Evolutionary conservation across 441 rosid species (phyloP).

Genomic region (Eruca vesicaria): DNA sequence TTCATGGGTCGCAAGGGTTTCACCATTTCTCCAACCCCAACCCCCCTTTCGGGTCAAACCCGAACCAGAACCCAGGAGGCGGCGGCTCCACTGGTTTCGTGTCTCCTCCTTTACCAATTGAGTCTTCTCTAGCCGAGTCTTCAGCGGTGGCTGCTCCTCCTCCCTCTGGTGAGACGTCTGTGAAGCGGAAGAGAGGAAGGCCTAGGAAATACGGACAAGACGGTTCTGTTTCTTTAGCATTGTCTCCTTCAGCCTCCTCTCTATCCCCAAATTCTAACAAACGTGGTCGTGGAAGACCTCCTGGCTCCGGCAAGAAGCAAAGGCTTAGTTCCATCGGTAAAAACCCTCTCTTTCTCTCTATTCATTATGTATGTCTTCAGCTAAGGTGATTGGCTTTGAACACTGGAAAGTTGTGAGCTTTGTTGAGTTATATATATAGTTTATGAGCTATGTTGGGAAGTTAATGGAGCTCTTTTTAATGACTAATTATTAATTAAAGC

Average conservation of each 20-base stretch:
- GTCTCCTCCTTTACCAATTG: slow-evolving; percentile 58
- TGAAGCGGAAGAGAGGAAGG: slow-evolving; percentile 85
- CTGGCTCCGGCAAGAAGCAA: slow-evolving; percentile 85
- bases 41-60: slow-evolving; percentile 52
- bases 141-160: slow-evolving; percentile 41
- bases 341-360: not conserved
- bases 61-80: slow-evolving; percentile 29
- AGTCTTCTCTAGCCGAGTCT: slow-evolving; percentile 43
- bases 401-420: not conserved
- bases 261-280: slow-evolving; percentile 61
- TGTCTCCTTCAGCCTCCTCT: slow-evolving; percentile 67
- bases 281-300: slow-evolving; percentile 94
- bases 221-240: slow-evolving; percentile 78
- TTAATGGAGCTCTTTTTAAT: not conserved
- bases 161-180: slow-evolving; percentile 50
- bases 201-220: slow-evolving; percentile 88
- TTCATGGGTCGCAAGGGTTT: slow-evolving; percentile 63
- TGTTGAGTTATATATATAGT: not conserved
- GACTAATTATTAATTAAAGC: not conserved
- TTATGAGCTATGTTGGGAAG: slow-evolving; percentile 16
- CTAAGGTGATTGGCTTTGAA: not conserved
- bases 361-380: not conserved
- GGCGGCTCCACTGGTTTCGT: slow-evolving; percentile 45
- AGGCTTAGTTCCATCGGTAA: slow-evolving; percentile 69
- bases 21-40: slow-evolving; percentile 50